Conservation (phyloP, 2,329 filamentous ascomycete genomes). For the Biscogniauxia marginata region DNA sequence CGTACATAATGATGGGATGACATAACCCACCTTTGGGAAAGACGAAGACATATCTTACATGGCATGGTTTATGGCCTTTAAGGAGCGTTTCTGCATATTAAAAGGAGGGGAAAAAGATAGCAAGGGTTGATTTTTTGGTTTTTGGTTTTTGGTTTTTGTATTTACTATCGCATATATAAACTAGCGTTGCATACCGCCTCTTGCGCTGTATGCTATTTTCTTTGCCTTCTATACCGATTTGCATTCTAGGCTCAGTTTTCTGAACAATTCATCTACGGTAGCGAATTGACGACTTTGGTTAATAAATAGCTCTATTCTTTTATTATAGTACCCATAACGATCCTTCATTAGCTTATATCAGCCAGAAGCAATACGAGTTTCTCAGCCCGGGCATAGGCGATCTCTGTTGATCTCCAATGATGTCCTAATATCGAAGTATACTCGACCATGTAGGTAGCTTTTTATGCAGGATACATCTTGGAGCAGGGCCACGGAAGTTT, state of each 20-base stretch:
- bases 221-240: neutral
- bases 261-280: neutral
- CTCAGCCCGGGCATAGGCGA: neutral
- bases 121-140: neutral
- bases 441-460: neutral
- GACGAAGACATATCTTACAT: neutral
- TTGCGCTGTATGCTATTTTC: neutral
- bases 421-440: neutral
- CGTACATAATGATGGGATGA: neutral
- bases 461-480: neutral
- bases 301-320: neutral
- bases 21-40: neutral
- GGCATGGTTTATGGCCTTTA: neutral
- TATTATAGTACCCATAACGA: neutral
- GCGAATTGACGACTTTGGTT: neutral
- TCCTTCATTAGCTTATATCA: neutral
- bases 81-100: neutral
- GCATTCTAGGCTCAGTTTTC: neutral
- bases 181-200: neutral
- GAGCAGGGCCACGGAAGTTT: too few species aligned
- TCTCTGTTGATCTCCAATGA: neutral
- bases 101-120: neutral
- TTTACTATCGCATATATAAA: neutral
- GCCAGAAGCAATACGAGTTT: neutral
- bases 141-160: neutral